These are phyloP conservation scores for Tuber aestivum DNA, from an alignment of 495 filamentous ascomycete species.

Conservation along the genomic window DNA sequence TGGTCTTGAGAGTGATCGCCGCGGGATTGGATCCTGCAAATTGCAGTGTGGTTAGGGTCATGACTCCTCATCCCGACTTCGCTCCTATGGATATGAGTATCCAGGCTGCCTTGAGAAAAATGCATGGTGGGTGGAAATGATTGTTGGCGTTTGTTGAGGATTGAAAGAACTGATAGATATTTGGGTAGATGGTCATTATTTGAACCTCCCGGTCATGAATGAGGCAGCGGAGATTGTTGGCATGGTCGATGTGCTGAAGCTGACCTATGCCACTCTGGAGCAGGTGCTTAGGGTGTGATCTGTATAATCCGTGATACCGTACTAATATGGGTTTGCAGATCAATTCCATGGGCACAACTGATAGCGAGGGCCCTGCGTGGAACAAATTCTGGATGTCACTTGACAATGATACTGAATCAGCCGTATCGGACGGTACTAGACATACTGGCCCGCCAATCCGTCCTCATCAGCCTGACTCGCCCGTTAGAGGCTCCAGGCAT, in stretches of 20 bases:
- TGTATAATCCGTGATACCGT: background rate
- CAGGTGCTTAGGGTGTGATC: slow-evolving; percentile 64
- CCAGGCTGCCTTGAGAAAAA: slow-evolving; percentile 93
- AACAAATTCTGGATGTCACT: slow-evolving; percentile 99
- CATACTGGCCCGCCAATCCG: slow-evolving; percentile 52
- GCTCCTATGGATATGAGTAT: slow-evolving; percentile 98
- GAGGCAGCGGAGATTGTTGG: slow-evolving; percentile 93
- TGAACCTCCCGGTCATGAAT: slow-evolving; percentile 98
- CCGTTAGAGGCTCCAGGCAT: slow-evolving; percentile 62
- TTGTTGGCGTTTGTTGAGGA: slow-evolving; percentile 10
- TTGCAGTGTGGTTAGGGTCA: slow-evolving; percentile 95
- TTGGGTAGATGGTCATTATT: slow-evolving; percentile 81
- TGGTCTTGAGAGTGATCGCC: slow-evolving; percentile 95
- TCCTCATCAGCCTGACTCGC: slow-evolving; percentile 48
- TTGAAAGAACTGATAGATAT: slow-evolving; percentile 12
- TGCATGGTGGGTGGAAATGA: slow-evolving; percentile 73
- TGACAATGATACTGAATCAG: slow-evolving; percentile 92
- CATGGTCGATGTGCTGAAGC: slow-evolving; percentile 97
- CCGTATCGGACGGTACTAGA: slow-evolving; percentile 83
- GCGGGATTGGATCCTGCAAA: slow-evolving; percentile 89
- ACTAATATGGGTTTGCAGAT: slow-evolving; percentile 49
- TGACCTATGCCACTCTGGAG: slow-evolving; percentile 96
- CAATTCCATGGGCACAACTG: slow-evolving; percentile 68
- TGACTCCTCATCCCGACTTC: slow-evolving; percentile 98
- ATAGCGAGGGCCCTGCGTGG: slow-evolving; percentile 95